A percentile compares a stretch with the other conserved stretches of the same genome.
Evolutionary conservation across 345 rosid species (phyloP).

Genomic region (Hypericum perforatum): DNA sequence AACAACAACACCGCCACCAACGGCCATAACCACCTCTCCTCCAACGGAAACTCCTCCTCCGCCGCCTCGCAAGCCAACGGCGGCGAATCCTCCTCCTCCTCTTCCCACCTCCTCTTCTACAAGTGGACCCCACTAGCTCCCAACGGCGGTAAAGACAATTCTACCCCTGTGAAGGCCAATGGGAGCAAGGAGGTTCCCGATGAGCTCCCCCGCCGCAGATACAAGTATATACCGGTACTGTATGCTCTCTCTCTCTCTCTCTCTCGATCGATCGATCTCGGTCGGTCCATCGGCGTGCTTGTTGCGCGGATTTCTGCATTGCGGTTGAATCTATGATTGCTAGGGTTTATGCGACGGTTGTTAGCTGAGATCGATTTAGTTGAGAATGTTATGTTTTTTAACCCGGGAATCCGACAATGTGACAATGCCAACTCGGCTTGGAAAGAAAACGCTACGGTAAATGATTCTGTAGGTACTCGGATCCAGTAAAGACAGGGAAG

Average conservation of each 20-base stretch:
- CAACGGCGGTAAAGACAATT: slow-evolving; percentile 24
- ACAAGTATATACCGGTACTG: slow-evolving; percentile 83
- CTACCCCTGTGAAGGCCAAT: slow-evolving; percentile 9
- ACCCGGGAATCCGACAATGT: no score
- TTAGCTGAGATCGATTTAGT: no score
- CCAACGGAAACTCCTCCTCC: slow-evolving; percentile 9
- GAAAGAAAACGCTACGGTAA: no score
- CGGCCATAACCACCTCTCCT: slow-evolving; percentile 4
- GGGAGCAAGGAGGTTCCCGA: slow-evolving; percentile 13
- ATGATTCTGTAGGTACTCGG: no score
- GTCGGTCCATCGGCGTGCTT: slow-evolving; percentile 1
- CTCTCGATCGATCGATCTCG: not conserved
- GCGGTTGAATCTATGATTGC: no score
- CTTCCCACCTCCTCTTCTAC: slow-evolving; percentile 62
- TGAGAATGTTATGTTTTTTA: no score
- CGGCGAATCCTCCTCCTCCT: slow-evolving; percentile 34
- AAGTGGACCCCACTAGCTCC: slow-evolving; percentile 83
- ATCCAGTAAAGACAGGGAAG: no score
- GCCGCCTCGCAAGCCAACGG: slow-evolving; percentile 12
- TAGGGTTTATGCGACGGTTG: no score
- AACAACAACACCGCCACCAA: slow-evolving; percentile 17
- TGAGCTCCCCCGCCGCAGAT: slow-evolving; percentile 75
- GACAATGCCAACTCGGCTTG: no score
- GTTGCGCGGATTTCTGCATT: not conserved
- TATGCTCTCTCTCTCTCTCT: not conserved